phyloP scores from a whole-genome alignment of 495 filamentous ascomycete genomes.

The Daldinia caldariorum region DNA sequence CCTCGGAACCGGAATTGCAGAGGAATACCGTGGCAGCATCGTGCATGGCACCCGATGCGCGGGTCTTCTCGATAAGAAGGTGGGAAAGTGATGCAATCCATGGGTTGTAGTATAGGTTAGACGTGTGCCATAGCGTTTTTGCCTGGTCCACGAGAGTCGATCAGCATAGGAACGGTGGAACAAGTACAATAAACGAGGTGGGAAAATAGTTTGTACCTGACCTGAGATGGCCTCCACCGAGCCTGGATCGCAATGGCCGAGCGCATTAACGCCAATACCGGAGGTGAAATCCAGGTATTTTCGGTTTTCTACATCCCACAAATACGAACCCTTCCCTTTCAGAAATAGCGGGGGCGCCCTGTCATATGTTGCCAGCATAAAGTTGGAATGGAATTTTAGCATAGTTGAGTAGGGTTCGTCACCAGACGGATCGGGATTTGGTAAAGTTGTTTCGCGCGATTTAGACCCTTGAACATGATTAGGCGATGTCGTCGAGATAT shows the following conservation, averaged over 20 bases:
- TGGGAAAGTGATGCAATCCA: slow-evolving; percentile 90
- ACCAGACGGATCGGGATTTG: slow-evolving; percentile 78
- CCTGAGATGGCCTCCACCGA: slow-evolving; percentile 72
- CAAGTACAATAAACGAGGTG: background rate
- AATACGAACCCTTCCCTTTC: slow-evolving; percentile 82
- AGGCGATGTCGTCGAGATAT: slow-evolving; percentile 33
- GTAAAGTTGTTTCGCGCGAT: slow-evolving; percentile 66
- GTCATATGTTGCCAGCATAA: slow-evolving; percentile 95
- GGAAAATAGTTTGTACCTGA: slow-evolving; percentile 64
- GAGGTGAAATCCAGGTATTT: slow-evolving; percentile 94
- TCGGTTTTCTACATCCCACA: slow-evolving; percentile 90
- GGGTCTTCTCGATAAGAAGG: slow-evolving; percentile 81
- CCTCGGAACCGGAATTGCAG: slow-evolving; percentile 93
- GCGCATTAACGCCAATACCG: slow-evolving; percentile 92
- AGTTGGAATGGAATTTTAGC: slow-evolving; percentile 75
- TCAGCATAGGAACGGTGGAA: background rate
- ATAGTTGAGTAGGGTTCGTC: slow-evolving; percentile 82
- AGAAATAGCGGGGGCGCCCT: slow-evolving; percentile 91
- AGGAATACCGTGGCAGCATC: slow-evolving; percentile 85
- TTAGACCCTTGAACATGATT: slow-evolving; percentile 36
- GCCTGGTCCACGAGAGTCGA: slow-evolving; percentile 57
- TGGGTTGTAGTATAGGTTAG: slow-evolving; percentile 94
- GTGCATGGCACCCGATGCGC: slow-evolving; percentile 79
- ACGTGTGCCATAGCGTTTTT: slow-evolving; percentile 83
- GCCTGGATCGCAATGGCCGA: slow-evolving; percentile 86